phyloP scores from a whole-genome alignment of 2,329 filamentous ascomycete genomes.

The Pseudopyricularia cyperi region DNA sequence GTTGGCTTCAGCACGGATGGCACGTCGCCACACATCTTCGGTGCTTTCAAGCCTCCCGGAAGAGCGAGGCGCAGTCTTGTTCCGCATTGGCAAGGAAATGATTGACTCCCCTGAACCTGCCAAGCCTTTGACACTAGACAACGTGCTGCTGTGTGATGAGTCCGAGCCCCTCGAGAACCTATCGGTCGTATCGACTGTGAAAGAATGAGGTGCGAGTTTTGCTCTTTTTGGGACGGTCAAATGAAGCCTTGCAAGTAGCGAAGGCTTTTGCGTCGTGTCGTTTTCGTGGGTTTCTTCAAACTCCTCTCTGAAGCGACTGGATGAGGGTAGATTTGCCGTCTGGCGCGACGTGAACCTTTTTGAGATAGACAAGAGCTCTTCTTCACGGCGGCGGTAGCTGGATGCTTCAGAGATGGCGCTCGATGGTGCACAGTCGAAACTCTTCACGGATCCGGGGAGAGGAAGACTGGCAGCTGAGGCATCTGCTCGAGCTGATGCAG shows the following conservation, averaged over 20 bases:
- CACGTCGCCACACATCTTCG: constrained; percentile 7
- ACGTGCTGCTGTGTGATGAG: neutral
- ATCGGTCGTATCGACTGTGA: constrained; percentile 4
- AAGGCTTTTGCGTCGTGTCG: constrained; percentile 10
- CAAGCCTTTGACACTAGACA: neutral
- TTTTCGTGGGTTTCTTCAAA: constrained; percentile 14
- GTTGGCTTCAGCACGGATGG: constrained; percentile 7
- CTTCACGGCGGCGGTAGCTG: constrained; percentile 23
- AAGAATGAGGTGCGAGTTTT: constrained; percentile 11
- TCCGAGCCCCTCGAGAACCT: neutral
- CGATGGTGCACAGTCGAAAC: neutral
- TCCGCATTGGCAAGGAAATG: neutral
- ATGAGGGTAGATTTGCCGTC: constrained; percentile 14
- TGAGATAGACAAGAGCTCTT: constrained; percentile 23
- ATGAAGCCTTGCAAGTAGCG: constrained; percentile 22
- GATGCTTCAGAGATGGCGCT: constrained; percentile 18
- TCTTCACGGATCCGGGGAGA: neutral
- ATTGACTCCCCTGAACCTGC: neutral
- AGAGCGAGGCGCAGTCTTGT: neutral
- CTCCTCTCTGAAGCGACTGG: constrained; percentile 28
- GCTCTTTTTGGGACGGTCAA: constrained; percentile 18
- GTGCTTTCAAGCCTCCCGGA: neutral
- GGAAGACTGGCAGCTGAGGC: neutral
- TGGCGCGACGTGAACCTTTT: constrained; percentile 23
- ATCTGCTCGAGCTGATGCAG: neutral